Base-by-base conservation (phyloP, 805 yeast genomes). In the Monosporozyma solicola region DNA sequence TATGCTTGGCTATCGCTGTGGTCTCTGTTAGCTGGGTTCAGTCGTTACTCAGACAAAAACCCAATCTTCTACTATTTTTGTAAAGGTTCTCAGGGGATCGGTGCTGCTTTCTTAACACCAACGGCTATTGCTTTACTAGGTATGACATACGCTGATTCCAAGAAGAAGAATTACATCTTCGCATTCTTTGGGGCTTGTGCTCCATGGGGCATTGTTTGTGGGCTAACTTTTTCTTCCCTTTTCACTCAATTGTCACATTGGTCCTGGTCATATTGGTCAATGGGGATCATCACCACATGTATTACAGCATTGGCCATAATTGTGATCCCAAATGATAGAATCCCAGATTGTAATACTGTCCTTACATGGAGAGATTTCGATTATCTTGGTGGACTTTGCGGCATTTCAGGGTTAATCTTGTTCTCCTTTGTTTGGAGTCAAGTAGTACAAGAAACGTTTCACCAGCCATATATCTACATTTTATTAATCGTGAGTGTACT, bases 401-500 rank as follows among this genome's bases (percentile, higher is more conserved):
- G 85, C 0, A 73, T 83, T 3, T 51, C 67, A 3, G 85, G 84
- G 0, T 68, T 84, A 47, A 70, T 82, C 2, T 65, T 84, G 43
- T 69, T 84, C 63, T 82, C 80, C 56, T 78, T 83, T 57, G 78
- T 78, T 2, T 80, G 85, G 80, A 83, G 80, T 57, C 86, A 84
- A 61, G 88, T 83, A 3, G 85, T 88, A 0, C 74, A 75, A 3
- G 80, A 71, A 2, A 85, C 87, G 16, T 84, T 87, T 87, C 57
- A 64, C 8, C 60, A 61, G 0, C 72, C 80, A 1, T 83, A 83
- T 57, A 75, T 79, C 32, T 77, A 79, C 47, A 75, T 71, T 0
- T 65, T 83, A 9, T 65, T 83, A 32, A 71, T 80, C 1, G 65
- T 83, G 10, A 78, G 86, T 0, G 62, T 61, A 1, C 70, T 61